phyloP scores from a whole-genome alignment of 2,329 filamentous ascomycete genomes.

The Eutypa lata region DNA sequence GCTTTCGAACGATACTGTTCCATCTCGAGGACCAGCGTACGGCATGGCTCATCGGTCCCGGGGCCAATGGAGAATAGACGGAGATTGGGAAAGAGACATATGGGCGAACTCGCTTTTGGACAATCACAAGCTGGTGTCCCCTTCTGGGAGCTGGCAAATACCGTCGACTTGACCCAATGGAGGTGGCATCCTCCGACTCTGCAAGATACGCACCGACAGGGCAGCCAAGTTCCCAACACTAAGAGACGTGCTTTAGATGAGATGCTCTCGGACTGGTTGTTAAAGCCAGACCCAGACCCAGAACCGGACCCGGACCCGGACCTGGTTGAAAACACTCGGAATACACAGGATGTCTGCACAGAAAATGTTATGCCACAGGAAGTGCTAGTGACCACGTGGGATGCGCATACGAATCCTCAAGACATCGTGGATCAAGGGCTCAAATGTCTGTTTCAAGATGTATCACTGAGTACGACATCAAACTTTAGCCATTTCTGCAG shows the following conservation, averaged over 20 bases:
- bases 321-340: neutral
- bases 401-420: conserved; percentile 5
- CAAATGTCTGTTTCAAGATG: conserved; percentile 11
- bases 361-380: neutral
- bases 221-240: conserved; percentile 1
- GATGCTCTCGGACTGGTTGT: conserved; percentile 6
- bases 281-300: neutral
- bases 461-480: conserved; percentile 1
- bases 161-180: conserved; percentile 45
- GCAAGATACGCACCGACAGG: conserved; percentile 18
- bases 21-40: conserved; percentile 19
- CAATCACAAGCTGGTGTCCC: conserved; percentile 30
- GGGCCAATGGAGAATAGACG: conserved; percentile 55
- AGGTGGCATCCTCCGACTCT: conserved; percentile 49
- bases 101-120: conserved; percentile 46
- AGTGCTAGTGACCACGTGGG: conserved; percentile 5
- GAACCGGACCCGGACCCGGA: neutral
- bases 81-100: conserved; percentile 50
- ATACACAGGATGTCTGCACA: neutral
- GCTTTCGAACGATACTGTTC: conserved; percentile 46
- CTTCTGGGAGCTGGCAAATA: conserved; percentile 45
- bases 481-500: conserved; percentile 20
- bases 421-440: conserved; percentile 13
- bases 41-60: conserved; percentile 38
- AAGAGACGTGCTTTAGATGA: neutral